These are phyloP conservation scores for Pleurotus sapidus DNA, from an alignment of 768 basidiomycete genomes.

Conservation along the genomic window DNA sequence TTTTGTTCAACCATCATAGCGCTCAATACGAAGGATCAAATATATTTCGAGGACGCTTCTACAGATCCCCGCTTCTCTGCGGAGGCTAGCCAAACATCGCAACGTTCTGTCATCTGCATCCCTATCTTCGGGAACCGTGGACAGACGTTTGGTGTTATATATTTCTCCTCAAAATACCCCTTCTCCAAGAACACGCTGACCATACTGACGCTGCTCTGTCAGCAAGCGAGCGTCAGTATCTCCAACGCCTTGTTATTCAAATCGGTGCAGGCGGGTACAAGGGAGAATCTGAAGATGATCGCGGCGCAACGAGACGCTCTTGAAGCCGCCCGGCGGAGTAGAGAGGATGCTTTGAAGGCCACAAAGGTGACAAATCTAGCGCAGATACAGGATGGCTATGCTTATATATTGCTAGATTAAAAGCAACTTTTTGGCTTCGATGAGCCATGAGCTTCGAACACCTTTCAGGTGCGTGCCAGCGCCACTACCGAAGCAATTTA, in stretches of 20 bases:
- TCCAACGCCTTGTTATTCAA: slow-evolving; percentile 73
- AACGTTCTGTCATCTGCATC: slow-evolving; percentile 64
- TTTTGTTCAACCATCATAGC: slow-evolving; percentile 31
- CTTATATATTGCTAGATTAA: slow-evolving; percentile 50
- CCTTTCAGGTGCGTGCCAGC: slow-evolving; percentile 57
- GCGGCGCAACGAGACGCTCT: slow-evolving; percentile 66
- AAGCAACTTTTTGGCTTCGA: slow-evolving; percentile 73
- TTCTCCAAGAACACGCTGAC: slow-evolving; percentile 61
- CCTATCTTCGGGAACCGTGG: slow-evolving; percentile 75
- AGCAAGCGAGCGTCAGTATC: slow-evolving; percentile 76
- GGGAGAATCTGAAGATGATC: slow-evolving; percentile 77
- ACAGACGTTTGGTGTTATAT: slow-evolving; percentile 72
- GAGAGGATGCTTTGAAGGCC: slow-evolving; percentile 72
- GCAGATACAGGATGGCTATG: neutral
- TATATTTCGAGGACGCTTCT: slow-evolving; percentile 59
- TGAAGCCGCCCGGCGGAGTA: slow-evolving; percentile 65
- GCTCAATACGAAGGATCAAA: slow-evolving; percentile 61
- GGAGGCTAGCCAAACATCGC: slow-evolving; percentile 58
- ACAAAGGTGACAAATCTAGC: slow-evolving; percentile 48
- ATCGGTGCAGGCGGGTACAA: slow-evolving; percentile 70
- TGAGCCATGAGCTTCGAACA: slow-evolving; percentile 77
- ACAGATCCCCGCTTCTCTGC: slow-evolving; percentile 67
- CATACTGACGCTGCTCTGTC: slow-evolving; percentile 61
- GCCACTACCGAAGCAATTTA: neutral
- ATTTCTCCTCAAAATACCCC: slow-evolving; percentile 61